Evolutionary conservation across 352 stramenopile species (phyloP), one percentile per base, ranked within the genome.

Genomic region (Phytophthora fragariaefolia): DNA sequence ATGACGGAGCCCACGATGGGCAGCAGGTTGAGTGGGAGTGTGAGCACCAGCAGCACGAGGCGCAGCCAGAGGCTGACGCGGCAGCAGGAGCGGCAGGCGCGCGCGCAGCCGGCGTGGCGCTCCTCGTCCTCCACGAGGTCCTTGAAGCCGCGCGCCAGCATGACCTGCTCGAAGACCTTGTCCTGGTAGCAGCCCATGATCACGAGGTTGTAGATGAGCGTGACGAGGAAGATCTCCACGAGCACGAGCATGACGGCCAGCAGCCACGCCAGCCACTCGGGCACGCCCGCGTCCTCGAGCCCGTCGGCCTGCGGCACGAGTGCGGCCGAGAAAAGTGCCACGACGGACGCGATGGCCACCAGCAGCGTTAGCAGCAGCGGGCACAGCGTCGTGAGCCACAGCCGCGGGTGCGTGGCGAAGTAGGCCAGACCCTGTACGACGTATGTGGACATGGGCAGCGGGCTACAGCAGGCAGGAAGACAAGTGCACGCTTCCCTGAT

Each of bases 171-270:
- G 54, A 93, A 91, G 43, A 93, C 69, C 49, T 82, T 80, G 73
- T 91, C 80, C 50, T 78, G 70, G 68, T 82, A 91, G 60, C 69
- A 86, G 12, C 74, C 76, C 53, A 89, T 63, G 49, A 86, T 63
- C 24, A 79, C 57, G 18, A 87, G 71, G 47, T 80, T 87, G 73
- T 82, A 91, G 59, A 93, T 80, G 63, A 93, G 65, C 49, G 77
- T 90, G 47, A 90, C 74, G 20, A 91, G 63, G 69, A 91, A 90
- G 62, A 89, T 89, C 73, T 90, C 80, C 18, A 90, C 65, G 3
- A 93, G 42, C 20, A 88, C 81, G 34, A 91, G 71, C 48, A 91
- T 71, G 27, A 91, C 17, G 8, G 77, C 68, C 22, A 91, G 49
- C 24, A 91, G 48, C 82, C 82, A 93, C n/a, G 82, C 66, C 18